Evolutionary conservation across 352 stramenopile genomes (phyloP), one percentile per base, ranked within the genome.

Genomic region (Blastocystis sp.): DNA sequence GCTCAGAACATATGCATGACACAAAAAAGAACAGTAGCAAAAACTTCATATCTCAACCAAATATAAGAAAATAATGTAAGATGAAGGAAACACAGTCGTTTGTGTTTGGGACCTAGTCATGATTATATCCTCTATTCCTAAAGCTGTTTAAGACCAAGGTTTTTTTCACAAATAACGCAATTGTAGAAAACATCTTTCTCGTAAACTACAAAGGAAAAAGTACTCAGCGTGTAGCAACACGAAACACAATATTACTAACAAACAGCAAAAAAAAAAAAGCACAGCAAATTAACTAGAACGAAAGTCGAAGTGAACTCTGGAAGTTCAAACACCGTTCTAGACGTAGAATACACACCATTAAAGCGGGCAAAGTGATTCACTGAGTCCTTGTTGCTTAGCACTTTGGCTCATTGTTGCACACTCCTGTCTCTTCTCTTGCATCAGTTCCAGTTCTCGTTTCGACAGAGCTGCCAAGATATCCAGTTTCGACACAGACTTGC

Each of bases 401-500:
- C 20, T 59, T n/a, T 59, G 11, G 2, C 50, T 59, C 50, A 59
- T 13, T 59, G 56, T 66, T 26, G 56, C 56, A 66, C 8, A 13
- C 56, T 37, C 56, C 8, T n/a, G 50, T n/a, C 50, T 59, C 20
- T 59, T 59, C 11, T n/a, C 20, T 1, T 59, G 11, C 50, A 59
- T n/a, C 11, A n/a, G 11, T n/a, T 59, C 41, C 11, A 77, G 37
- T 55, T 77, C 66, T 45, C 50, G 15, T 45, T 55, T 61, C 50
- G 66, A 77, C 39, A 77, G 29, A 20, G 66, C 66, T 20, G 39
- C 66, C 6, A 77, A 20, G 6, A 77, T 54, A 77, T 77, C 66
- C 66, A 77, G 66, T 20, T 50, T 15, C n/a, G 43, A 77, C 66
- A 55, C 34, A 59, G 11, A 59, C 50, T 59, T 59, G 11, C 20